A percentile compares a stretch with the other conserved stretches of the same genome.
phyloP scores from a whole-genome alignment of 2,329 filamentous ascomycete genomes.

The Trichoderma breve region DNA sequence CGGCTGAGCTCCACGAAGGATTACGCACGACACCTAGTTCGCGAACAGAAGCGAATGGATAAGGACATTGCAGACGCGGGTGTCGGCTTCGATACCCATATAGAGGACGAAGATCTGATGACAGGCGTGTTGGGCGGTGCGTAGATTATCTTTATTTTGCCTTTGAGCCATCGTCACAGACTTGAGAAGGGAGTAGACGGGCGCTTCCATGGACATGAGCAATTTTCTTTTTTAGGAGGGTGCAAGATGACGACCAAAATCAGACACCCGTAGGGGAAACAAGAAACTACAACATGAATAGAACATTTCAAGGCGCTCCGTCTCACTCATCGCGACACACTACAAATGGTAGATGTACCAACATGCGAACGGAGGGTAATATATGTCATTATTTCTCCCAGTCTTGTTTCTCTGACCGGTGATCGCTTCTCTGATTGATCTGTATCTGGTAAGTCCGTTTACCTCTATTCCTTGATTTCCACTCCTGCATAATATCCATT shows the following conservation, averaged over 20 bases:
- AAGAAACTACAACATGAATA: not conserved
- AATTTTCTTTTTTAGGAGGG: not conserved
- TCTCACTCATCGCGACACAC: not conserved
- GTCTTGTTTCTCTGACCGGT: not conserved
- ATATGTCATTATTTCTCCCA: not conserved
- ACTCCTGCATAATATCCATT: not conserved
- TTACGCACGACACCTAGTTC: conserved; percentile 49
- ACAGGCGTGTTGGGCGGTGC: conserved; percentile 38
- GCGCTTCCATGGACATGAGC: not conserved
- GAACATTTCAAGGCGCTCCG: not conserved
- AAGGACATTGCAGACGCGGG: conserved; percentile 41
- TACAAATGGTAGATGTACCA: not conserved
- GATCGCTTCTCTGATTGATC: not conserved
- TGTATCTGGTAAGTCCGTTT: not conserved
- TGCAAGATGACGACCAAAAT: not conserved
- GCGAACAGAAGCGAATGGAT: conserved; percentile 47
- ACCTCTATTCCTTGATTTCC: not conserved
- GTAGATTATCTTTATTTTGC: conserved; percentile 5
- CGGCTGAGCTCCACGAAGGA: conserved; percentile 56
- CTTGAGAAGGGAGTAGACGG: not conserved
- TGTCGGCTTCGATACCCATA: conserved; percentile 44
- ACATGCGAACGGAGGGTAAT: not conserved
- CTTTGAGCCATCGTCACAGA: not conserved
- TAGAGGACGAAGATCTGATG: conserved; percentile 64
- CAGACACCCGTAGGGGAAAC: not conserved